These are phyloP conservation scores for Beauveria brongniartii DNA, from an alignment of 2,329 filamentous ascomycete genomes.

Conservation along the genomic window DNA sequence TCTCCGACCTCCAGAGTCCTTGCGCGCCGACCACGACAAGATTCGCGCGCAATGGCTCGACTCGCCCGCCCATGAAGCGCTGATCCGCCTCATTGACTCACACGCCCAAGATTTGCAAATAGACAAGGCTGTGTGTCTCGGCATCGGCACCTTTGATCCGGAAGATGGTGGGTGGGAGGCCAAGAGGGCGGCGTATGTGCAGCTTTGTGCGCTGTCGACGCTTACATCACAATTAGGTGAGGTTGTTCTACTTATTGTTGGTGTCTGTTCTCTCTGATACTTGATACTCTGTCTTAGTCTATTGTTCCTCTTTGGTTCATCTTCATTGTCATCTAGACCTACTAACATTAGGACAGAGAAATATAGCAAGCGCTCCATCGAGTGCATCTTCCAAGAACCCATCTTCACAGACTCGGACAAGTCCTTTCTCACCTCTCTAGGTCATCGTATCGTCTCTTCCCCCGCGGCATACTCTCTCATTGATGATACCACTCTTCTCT, in stretches of 20 bases:
- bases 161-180: conserved; percentile 36
- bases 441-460: conserved; percentile 42
- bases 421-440: conserved; percentile 45
- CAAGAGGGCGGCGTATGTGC: conserved; percentile 39
- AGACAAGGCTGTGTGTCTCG: conserved; percentile 43
- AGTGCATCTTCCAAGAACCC: conserved; percentile 47
- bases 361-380: conserved; percentile 22
- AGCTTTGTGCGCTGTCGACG: conserved; percentile 44
- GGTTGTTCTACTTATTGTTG: conserved; percentile 9
- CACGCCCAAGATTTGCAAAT: conserved; percentile 20
- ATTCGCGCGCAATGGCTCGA: conserved; percentile 22
- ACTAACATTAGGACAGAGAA: not conserved
- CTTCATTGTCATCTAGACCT: too few species aligned
- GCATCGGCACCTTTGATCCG: conserved; percentile 47
- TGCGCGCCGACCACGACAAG: conserved; percentile 22
- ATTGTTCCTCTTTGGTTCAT: not conserved
- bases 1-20: conserved; percentile 18
- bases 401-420: conserved; percentile 40
- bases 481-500: conserved; percentile 43
- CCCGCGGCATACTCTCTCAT: conserved; percentile 47
- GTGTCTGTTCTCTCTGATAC: too few species aligned
- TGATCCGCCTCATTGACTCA: conserved; percentile 27
- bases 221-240: conserved; percentile 38
- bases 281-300: not conserved
- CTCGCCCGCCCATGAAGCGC: conserved; percentile 19